A percentile compares a stretch with the other conserved stretches of the same genome.
phyloP scores from a whole-genome alignment of 345 rosid species.

The Raphanus sativus region DNA sequence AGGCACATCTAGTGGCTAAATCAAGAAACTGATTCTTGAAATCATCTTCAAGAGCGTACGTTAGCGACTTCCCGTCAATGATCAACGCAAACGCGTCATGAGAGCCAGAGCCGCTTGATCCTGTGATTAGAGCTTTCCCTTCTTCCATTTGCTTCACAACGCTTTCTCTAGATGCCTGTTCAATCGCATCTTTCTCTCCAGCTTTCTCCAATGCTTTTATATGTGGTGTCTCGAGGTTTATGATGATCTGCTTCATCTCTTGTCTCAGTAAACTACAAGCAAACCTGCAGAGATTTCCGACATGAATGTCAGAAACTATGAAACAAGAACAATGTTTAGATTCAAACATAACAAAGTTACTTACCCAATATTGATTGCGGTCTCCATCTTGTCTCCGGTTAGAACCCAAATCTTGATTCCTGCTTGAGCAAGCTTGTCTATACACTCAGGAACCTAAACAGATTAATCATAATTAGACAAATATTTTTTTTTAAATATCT shows the following conservation, averaged over 20 bases:
- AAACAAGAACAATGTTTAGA: slow-evolving; percentile 2
- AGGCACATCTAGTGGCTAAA: slow-evolving; percentile 84
- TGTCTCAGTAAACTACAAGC: slow-evolving; percentile 94
- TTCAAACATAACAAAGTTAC: not conserved
- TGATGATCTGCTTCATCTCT: slow-evolving; percentile 88
- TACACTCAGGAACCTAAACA: slow-evolving; percentile 91
- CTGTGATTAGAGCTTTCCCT: slow-evolving; percentile 52
- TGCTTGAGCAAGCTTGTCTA: slow-evolving; percentile 95
- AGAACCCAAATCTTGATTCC: slow-evolving; percentile 95
- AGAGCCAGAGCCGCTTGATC: slow-evolving; percentile 39
- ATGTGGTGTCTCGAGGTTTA: slow-evolving; percentile 75
- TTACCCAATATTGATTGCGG: slow-evolving; percentile 94
- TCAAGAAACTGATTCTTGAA: slow-evolving; percentile 73
- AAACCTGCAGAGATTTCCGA: slow-evolving; percentile 51
- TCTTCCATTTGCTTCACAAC: slow-evolving; percentile 59
- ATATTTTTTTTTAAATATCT: not conserved
- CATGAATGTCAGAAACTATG: slow-evolving; percentile 15
- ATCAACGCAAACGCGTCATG: slow-evolving; percentile 77
- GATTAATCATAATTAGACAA: not conserved
- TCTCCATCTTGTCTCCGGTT: slow-evolving; percentile 99
- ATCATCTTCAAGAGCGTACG: slow-evolving; percentile 76
- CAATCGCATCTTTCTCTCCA: slow-evolving; percentile 63
- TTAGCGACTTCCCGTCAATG: slow-evolving; percentile 83
- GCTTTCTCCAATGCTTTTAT: slow-evolving; percentile 66
- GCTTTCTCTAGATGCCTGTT: slow-evolving; percentile 67